A percentile compares a stretch with the other conserved stretches of the same genome.
Evolutionary conservation across 202 grass and related monocot species (phyloP).

Genomic region (Elaeis oleifera): DNA sequence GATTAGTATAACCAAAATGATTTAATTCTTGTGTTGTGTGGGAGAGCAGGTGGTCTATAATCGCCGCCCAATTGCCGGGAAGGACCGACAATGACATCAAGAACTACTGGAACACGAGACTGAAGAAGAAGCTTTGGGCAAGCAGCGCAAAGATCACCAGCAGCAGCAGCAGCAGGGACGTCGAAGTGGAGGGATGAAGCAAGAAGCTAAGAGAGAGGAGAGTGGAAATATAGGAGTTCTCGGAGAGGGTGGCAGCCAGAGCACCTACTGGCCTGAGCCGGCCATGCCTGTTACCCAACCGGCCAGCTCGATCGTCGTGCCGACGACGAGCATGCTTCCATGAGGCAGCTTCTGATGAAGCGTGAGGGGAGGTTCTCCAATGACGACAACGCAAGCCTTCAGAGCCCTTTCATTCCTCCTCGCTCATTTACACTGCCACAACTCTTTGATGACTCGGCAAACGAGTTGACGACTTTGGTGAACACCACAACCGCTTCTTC

Average conservation of each 20-base stretch:
- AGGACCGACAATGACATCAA: constrained; percentile 99
- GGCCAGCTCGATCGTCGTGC: neutral
- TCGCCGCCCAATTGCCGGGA: constrained; percentile 85
- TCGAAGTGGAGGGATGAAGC: constrained; percentile 30
- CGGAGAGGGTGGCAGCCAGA: neutral
- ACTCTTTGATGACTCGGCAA: constrained; percentile 14
- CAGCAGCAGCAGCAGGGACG: constrained; percentile 24
- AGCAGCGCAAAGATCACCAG: constrained; percentile 47
- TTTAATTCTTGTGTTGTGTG: neutral
- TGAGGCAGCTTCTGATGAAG: neutral
- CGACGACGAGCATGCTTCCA: neutral
- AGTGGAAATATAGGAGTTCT: constrained; percentile 19
- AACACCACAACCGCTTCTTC: constrained; percentile 2
- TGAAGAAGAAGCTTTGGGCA: constrained; percentile 99
- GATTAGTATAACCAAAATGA: no score
- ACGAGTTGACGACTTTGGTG: constrained; percentile 11
- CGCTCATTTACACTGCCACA: constrained; percentile 19
- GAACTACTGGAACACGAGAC: constrained; percentile 99
- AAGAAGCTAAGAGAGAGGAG: constrained; percentile 23
- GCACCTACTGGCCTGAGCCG: constrained; percentile 33
- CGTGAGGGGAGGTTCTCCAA: constrained; percentile 16
- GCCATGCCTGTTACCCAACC: constrained; percentile 23
- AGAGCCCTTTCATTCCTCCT: constrained; percentile 22
- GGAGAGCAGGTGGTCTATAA: constrained; percentile 83
- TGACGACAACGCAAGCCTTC: constrained; percentile 26